Evolutionary conservation across 495 filamentous ascomycete species (phyloP), one percentile per base, ranked within the genome.

Genomic region (Lasiosphaeria miniovina): DNA sequence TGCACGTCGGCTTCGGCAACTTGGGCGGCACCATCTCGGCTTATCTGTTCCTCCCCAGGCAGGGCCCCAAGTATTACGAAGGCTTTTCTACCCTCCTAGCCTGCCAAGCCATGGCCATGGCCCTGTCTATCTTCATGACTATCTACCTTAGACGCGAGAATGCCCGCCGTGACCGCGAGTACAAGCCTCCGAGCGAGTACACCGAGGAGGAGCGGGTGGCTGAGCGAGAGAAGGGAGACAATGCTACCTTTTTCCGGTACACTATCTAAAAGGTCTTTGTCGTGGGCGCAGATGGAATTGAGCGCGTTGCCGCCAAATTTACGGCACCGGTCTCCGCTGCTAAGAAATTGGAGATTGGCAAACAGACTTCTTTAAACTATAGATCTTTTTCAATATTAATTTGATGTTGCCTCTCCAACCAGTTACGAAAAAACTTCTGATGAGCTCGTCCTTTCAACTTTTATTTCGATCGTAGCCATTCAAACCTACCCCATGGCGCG

Each of bases 1-100:
- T 91, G 79, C 89, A 93, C 69, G 88, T 93, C 52, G 85, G 82
- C 24, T 90, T 93, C 63, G 89, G 89, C 52, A 91, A 90, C 69
- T 71, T 89, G 6, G 89, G 89, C 17, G 88, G 87, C 33, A 83
- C 84, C 8, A 72, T 91, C 36, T 83, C 87, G n/a, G 86, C 84
- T 10, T 90, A 89, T 64, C 76, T 89, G 6, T 91, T 88, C 69
- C 77, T 86, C 4, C 72, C 76, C 10, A 77, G 77, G 32, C 81
- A 83, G 54, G 75, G 70, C 14, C 89, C 89, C 1, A 71, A 81
- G 10, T 92, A 80, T 70, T 81, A 78, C 57, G 70, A 81, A 0
- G 88, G 88, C 15, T 86, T 89, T 68, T 74, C 77, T 48, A 76
- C 74, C 34, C 71, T 83, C 33, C 72, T 83, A 14, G 77, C 52